A percentile compares a stretch with the other conserved stretches of the same genome.
Conservation (phyloP, 2,329 filamentous ascomycete species). For the Ampelomyces quisqualis region DNA sequence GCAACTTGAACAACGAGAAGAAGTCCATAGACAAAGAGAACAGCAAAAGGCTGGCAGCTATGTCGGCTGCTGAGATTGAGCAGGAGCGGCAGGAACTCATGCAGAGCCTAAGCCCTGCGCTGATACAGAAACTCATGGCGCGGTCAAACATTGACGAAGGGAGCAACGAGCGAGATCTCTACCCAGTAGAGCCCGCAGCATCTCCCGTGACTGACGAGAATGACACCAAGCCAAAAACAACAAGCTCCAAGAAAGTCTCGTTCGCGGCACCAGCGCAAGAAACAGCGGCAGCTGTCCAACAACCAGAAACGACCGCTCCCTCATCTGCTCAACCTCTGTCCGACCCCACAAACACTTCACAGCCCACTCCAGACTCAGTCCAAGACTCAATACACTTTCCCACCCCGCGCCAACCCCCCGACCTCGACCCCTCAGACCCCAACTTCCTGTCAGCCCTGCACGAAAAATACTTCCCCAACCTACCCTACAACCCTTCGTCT, state of each 20-base stretch:
- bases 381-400: constrained; percentile 61
- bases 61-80: constrained; percentile 81
- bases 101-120: constrained; percentile 68
- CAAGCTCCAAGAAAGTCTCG: constrained; percentile 38
- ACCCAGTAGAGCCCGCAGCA: constrained; percentile 9
- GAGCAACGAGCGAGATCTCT: constrained; percentile 46
- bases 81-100: constrained; percentile 79
- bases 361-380: not conserved
- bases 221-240: constrained; percentile 9
- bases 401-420: constrained; percentile 56
- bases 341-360: constrained; percentile 1
- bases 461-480: constrained; percentile 87
- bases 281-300: constrained; percentile 1
- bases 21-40: constrained; percentile 82
- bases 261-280: constrained; percentile 26
- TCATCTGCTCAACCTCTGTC: too few relatives aligned
- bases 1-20: constrained; percentile 59
- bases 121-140: constrained; percentile 75
- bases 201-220: constrained; percentile 11
- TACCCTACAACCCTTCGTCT: constrained; percentile 79
- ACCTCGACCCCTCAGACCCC: constrained; percentile 79
- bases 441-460: constrained; percentile 84
- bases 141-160: constrained; percentile 74
- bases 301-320: constrained; percentile 1
- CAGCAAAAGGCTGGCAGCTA: constrained; percentile 66